A percentile compares a stretch with the other conserved stretches of the same genome.
Evolutionary conservation across 2,329 filamentous ascomycete genomes (phyloP).

Genomic region (Mycogone perniciosa): DNA sequence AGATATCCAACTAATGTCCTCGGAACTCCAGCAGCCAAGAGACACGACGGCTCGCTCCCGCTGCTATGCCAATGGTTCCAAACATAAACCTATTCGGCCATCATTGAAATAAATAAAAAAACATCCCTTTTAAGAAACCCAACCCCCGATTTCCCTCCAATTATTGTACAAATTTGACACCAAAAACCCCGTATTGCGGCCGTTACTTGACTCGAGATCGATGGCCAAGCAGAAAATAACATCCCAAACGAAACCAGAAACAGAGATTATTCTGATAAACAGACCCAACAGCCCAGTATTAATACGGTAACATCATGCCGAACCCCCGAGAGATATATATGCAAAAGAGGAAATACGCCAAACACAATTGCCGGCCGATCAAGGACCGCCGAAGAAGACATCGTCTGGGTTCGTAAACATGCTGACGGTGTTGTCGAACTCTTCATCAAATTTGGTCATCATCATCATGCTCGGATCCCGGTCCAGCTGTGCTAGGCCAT

Average conservation of each 20-base stretch:
- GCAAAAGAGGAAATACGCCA: background rate
- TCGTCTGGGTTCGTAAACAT: constrained; percentile 49
- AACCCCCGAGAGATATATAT: background rate
- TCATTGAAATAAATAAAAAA: constrained; percentile 3
- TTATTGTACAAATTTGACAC: constrained; percentile 13
- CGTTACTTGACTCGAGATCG: constrained; percentile 1
- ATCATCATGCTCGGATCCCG: constrained; percentile 43
- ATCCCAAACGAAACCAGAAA: background rate
- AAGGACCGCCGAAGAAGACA: constrained; percentile 43
- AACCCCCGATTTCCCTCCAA: constrained; percentile 7
- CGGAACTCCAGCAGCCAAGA: constrained; percentile 12
- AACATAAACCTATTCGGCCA: constrained; percentile 4
- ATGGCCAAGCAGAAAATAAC: constrained; percentile 1
- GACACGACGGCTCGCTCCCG: constrained; percentile 1
- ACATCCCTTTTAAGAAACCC: constrained; percentile 7
- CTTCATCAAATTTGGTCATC: constrained; percentile 49
- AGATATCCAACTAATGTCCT: constrained; percentile 14
- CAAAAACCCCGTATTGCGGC: constrained; percentile 6
- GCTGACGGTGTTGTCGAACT: constrained; percentile 41
- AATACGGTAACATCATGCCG: constrained; percentile 5
- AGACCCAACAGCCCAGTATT: constrained; percentile 8
- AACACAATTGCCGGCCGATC: background rate
- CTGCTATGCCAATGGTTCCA: constrained; percentile 6
- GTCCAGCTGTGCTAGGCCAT: constrained; percentile 37
- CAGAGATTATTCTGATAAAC: constrained; percentile 10